These are phyloP conservation scores for Daldinia eschscholtzii DNA, from an alignment of 2,329 filamentous ascomycete genomes.

Conservation along the genomic window DNA sequence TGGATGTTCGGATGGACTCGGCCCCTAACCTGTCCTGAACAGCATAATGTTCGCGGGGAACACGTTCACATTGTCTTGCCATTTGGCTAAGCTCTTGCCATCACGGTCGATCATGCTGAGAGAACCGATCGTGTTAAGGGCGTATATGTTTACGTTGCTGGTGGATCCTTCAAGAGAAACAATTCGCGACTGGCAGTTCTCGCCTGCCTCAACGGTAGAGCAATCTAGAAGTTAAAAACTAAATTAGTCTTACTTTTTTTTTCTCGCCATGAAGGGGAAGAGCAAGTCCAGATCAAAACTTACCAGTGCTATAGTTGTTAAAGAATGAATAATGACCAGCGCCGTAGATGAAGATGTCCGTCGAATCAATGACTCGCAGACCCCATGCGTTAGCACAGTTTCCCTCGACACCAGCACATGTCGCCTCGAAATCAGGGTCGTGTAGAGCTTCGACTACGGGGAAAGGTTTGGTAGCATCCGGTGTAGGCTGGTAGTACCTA, in stretches of 20 bases:
- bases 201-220: constrained; percentile 53
- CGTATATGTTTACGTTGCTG: constrained; percentile 57
- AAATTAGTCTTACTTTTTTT: constrained; percentile 1
- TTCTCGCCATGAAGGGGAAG: background rate
- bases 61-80: constrained; percentile 52
- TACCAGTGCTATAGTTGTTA: constrained; percentile 66
- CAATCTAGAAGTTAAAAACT: constrained; percentile 46
- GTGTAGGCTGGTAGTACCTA: constrained; percentile 70
- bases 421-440: constrained; percentile 63
- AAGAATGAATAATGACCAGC: constrained; percentile 72
- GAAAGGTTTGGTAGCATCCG: constrained; percentile 67
- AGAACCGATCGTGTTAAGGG: constrained; percentile 62
- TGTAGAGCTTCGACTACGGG: constrained; percentile 52
- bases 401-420: constrained; percentile 56
- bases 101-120: constrained; percentile 55
- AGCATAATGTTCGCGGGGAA: constrained; percentile 52
- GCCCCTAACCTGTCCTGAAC: constrained; percentile 47
- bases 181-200: constrained; percentile 58
- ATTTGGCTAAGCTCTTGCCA: constrained; percentile 49
- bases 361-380: constrained; percentile 67
- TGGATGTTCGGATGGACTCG: background rate
- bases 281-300: constrained; percentile 28
- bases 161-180: constrained; percentile 55
- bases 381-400: constrained; percentile 68
- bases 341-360: constrained; percentile 67